Base-by-base conservation (phyloP, 108 stramenopile species). In the Cyclotella sp. region DNA sequence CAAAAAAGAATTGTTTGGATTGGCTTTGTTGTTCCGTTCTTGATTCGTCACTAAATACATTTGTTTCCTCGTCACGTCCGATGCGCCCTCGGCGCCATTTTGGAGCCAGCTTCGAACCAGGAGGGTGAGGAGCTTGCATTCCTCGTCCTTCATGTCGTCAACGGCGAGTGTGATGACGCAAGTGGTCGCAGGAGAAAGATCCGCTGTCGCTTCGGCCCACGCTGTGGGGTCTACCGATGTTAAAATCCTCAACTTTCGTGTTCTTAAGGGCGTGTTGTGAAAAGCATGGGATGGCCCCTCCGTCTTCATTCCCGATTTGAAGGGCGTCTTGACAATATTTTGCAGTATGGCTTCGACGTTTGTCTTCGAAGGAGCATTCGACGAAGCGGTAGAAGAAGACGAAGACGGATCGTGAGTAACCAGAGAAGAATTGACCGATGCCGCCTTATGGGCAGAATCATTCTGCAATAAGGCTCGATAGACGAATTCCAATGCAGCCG, bases 21-120 rank as follows among this genome's bases (percentile, higher is more conserved):
- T 61, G 46, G 42, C 10, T 61, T 15, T 72, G 73, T 70, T 68
- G 18, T 27, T 54, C 9, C 26, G 47, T 22, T 90, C 86, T 53
- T 81, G 84, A 11, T 71, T 81, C 3, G 92, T 93, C 10, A 95
- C 88, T 19, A 88, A 55, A 75, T 88, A 79, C 84, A 90, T 85
- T 63, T 95, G 94, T 73, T 86, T 91, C 44, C 63, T 47, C 18
- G 92, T 19, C 19, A 90, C 52, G 39, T 60, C 29, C 4, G 86
- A 87, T 26, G 68, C 53, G 27, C 69, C 61, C 18, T 27, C 55
- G 55, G 21, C 42, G 7, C 22, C 26, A 28, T 27, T 45, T 18
- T 13, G 65, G 39, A 93, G 41, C 94, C 94, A 95, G 27, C 73
- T 54, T 66, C 85, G 81, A 9, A 88, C 65, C 10, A 66, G 51